phyloP scores from a whole-genome alignment of 345 rosid genomes.

The Garcia nutans region DNA sequence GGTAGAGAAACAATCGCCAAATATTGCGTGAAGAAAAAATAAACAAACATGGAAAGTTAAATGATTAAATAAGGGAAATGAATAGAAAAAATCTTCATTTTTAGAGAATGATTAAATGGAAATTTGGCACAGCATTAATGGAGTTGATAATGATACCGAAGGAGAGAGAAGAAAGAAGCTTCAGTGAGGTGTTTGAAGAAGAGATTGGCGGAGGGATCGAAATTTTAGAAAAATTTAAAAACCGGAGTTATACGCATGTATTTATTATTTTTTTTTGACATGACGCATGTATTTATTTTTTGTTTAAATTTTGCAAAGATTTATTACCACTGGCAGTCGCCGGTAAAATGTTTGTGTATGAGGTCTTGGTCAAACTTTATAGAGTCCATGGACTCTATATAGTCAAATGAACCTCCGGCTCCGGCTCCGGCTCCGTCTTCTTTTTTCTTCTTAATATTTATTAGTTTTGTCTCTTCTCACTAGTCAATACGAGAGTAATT shows the following conservation, averaged over 20 bases:
- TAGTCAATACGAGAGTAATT: no score
- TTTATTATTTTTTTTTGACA: no score
- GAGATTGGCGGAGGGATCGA: constrained; percentile 24
- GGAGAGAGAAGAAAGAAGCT: neutral
- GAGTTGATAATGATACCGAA: neutral
- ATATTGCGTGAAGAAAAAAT: neutral
- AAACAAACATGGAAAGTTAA: neutral
- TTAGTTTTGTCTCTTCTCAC: no score
- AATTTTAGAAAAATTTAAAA: constrained; percentile 6
- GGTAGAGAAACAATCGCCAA: neutral
- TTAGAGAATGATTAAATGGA: neutral
- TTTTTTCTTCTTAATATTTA: no score
- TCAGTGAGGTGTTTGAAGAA: neutral
- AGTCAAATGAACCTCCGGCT: no score
- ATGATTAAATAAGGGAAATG: neutral
- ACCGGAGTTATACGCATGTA: neutral
- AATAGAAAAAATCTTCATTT: neutral
- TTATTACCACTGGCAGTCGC: neutral
- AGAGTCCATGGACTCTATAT: no score
- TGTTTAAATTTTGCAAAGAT: neutral
- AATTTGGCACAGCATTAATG: neutral
- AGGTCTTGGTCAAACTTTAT: no score
- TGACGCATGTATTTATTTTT: neutral
- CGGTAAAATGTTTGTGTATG: neutral
- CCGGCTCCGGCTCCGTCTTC: no score